Evolutionary conservation across 306 rosid genomes (phyloP).

Genomic region (Fragaria iinumae): DNA sequence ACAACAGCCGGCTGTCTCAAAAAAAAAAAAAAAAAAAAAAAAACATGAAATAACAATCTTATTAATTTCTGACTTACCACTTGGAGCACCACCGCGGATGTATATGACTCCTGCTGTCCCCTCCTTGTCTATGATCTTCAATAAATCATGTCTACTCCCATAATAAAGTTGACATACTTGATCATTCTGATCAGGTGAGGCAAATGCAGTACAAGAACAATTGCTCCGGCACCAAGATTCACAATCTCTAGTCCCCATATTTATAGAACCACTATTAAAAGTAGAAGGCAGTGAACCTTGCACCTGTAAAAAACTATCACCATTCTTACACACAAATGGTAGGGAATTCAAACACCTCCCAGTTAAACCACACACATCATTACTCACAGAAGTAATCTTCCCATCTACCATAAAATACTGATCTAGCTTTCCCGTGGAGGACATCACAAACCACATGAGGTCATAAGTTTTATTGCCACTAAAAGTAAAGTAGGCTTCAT

Average conservation of each 20-base stretch:
- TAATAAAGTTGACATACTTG: slow-evolving; percentile 5
- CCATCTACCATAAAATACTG: slow-evolving; percentile 1
- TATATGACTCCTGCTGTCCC: neutral
- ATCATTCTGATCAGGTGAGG: neutral
- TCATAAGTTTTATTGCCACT: neutral
- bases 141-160: neutral
- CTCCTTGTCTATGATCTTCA: neutral
- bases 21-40: too few relatives aligned
- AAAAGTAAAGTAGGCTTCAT: slow-evolving; percentile 10
- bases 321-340: slow-evolving; percentile 10
- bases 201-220: slow-evolving; percentile 22
- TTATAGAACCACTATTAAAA: neutral
- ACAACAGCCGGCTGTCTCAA: too few relatives aligned
- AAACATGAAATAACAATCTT: too few relatives aligned
- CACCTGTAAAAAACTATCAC: slow-evolving; percentile 5
- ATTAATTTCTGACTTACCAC: neutral
- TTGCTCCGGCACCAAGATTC: slow-evolving; percentile 15
- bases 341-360: slow-evolving; percentile 11
- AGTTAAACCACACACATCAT: neutral
- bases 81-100: neutral
- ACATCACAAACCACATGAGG: slow-evolving; percentile 20
- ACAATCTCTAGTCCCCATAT: slow-evolving; percentile 10
- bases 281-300: slow-evolving; percentile 13
- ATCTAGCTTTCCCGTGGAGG: slow-evolving; percentile 7
- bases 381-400: slow-evolving; percentile 16